Evolutionary conservation across 2,329 filamentous ascomycete genomes (phyloP).

Genomic region (Colletotrichum ledebouriae): DNA sequence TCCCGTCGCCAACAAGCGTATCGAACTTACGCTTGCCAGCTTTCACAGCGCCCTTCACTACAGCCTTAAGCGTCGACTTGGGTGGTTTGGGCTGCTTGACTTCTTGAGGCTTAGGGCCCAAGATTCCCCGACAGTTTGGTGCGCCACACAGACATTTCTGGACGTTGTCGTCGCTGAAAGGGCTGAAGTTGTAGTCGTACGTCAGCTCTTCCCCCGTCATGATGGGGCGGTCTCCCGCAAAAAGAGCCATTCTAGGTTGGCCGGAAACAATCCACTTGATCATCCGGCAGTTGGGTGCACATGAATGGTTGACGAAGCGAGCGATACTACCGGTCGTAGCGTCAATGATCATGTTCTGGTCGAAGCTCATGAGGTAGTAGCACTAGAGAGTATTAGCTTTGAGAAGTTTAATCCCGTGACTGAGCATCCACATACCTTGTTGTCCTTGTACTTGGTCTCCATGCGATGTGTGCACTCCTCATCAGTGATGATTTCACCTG

Average conservation of each 20-base stretch:
- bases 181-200: conserved; percentile 87
- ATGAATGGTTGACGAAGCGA: conserved; percentile 98
- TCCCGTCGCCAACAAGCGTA: conserved; percentile 62
- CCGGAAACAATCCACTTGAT: conserved; percentile 97
- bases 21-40: conserved; percentile 70
- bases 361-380: conserved; percentile 98
- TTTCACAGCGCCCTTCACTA: conserved; percentile 58
- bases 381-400: conserved; percentile 68
- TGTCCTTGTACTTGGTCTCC: conserved; percentile 93
- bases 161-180: conserved; percentile 77
- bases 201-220: conserved; percentile 96
- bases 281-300: conserved; percentile 96
- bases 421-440: conserved; percentile 74
- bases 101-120: conserved; percentile 73
- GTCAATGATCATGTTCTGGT: conserved; percentile 98
- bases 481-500: conserved; percentile 96
- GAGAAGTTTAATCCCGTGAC: conserved; percentile 28
- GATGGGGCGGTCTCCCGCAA: conserved; percentile 90
- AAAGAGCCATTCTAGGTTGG: conserved; percentile 95
- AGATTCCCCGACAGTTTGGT: conserved; percentile 73
- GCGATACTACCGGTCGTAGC: conserved; percentile 96
- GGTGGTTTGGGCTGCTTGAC: conserved; percentile 61
- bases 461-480: conserved; percentile 93
- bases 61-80: conserved; percentile 58
- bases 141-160: conserved; percentile 75